A percentile compares a stretch with the other conserved stretches of the same genome.
Evolutionary conservation across 495 filamentous ascomycete species (phyloP).

Genomic region (Penicillium subrubescens): DNA sequence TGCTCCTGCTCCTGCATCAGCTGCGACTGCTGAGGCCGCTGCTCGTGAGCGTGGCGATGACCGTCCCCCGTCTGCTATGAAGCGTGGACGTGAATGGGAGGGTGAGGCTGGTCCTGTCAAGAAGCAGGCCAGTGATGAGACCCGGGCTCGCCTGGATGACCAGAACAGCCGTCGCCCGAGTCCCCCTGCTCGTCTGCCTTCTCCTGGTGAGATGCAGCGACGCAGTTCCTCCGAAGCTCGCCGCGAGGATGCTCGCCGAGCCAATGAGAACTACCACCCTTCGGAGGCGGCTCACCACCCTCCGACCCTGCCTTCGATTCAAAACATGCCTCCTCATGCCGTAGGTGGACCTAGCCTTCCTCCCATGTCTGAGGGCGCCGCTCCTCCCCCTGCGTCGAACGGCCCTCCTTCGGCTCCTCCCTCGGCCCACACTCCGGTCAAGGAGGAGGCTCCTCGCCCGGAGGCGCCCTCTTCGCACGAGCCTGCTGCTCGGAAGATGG

Average conservation of each 20-base stretch:
- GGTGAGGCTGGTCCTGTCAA: slow-evolving; percentile 67
- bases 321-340: slow-evolving; percentile 66
- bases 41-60: slow-evolving; percentile 77
- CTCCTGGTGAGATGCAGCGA: slow-evolving; percentile 70
- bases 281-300: slow-evolving; percentile 91
- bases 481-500: slow-evolving; percentile 89
- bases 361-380: slow-evolving; percentile 58
- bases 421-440: slow-evolving; percentile 43
- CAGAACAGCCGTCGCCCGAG: slow-evolving; percentile 74
- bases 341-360: slow-evolving; percentile 49
- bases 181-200: slow-evolving; percentile 56
- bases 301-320: slow-evolving; percentile 69
- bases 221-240: slow-evolving; percentile 79
- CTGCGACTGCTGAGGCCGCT: slow-evolving; percentile 72
- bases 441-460: slow-evolving; percentile 50
- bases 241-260: slow-evolving; percentile 67
- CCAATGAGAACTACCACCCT: slow-evolving; percentile 79
- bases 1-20: slow-evolving; percentile 72
- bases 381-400: slow-evolving; percentile 56
- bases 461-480: slow-evolving; percentile 67
- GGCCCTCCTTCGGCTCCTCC: slow-evolving; percentile 58
- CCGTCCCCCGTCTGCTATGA: slow-evolving; percentile 75
- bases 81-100: slow-evolving; percentile 89
- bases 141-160: slow-evolving; percentile 81
- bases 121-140: slow-evolving; percentile 87